Conservation (phyloP, 1,139 yeast genomes). For the Zygosaccharomyces sapae region DNA sequence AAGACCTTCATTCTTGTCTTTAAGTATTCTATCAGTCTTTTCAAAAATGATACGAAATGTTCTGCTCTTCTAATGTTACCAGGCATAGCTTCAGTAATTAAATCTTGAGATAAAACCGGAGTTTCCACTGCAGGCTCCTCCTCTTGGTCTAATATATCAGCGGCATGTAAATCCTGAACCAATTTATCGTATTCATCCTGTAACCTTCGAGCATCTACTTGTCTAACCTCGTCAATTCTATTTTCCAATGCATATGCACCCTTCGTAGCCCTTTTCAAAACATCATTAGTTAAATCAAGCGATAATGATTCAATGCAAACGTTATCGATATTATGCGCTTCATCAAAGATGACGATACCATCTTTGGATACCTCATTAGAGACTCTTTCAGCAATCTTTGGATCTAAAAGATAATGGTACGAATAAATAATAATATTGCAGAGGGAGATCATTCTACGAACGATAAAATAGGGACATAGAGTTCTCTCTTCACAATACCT, state of each 20-base stretch:
- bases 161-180: conserved; percentile 68
- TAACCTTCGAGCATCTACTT: conserved; percentile 73
- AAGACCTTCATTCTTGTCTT: conserved; percentile 96
- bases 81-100: conserved; percentile 89
- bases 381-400: conserved; percentile 93
- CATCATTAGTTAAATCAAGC: conserved; percentile 82
- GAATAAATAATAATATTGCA: conserved; percentile 95
- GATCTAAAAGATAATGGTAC: conserved; percentile 91
- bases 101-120: conserved; percentile 81
- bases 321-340: conserved; percentile 97
- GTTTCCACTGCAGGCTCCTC: conserved; percentile 84
- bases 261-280: conserved; percentile 65
- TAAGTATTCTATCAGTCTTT: conserved; percentile 86
- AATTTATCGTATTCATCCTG: conserved; percentile 88
- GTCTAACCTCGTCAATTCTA: conserved; percentile 78
- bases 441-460: conserved; percentile 94
- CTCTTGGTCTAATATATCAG: conserved; percentile 34
- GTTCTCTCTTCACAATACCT: conserved; percentile 72
- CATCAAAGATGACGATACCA: conserved; percentile 91
- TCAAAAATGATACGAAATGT: conserved; percentile 88
- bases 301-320: conserved; percentile 96
- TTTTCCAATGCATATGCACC: conserved; percentile 76
- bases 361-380: conserved; percentile 89
- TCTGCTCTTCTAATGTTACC: conserved; percentile 97
- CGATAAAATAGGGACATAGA: conserved; percentile 95